Conservation (phyloP, 495 filamentous ascomycete genomes). For the Neurospora sp. region DNA sequence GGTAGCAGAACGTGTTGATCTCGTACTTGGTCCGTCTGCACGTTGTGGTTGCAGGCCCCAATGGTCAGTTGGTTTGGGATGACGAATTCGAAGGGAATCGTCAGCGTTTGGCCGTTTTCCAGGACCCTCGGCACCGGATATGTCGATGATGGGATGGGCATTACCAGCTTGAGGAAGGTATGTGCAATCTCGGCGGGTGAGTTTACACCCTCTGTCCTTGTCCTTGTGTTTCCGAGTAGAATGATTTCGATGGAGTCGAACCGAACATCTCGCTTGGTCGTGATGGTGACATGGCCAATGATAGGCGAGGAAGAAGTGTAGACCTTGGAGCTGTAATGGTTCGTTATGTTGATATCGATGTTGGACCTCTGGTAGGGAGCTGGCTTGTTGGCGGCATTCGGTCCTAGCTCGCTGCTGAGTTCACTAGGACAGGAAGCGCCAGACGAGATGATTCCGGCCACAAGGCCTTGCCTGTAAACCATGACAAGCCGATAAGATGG, state of each 20-base stretch:
- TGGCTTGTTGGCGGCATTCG: not conserved
- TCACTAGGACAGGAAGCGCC: constrained; percentile 3
- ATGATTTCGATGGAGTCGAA: constrained; percentile 79
- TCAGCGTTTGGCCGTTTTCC: constrained; percentile 43
- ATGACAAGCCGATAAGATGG: not conserved
- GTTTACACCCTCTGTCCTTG: constrained; percentile 31
- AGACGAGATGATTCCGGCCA: not conserved
- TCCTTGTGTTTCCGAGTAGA: constrained; percentile 55
- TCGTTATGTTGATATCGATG: constrained; percentile 35
- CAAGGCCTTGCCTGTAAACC: not conserved
- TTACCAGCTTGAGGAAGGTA: constrained; percentile 69
- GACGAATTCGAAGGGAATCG: constrained; percentile 79
- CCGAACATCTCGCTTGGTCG: constrained; percentile 48
- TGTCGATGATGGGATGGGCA: constrained; percentile 59
- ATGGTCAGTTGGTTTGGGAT: constrained; percentile 64
- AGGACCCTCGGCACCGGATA: constrained; percentile 64
- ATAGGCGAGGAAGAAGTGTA: constrained; percentile 41
- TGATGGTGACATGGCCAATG: constrained; percentile 43
- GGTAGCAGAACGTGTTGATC: constrained; percentile 70
- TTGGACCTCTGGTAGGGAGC: constrained; percentile 20
- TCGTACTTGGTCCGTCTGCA: constrained; percentile 46
- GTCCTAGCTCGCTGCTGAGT: not conserved
- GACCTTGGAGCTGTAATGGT: constrained; percentile 36
- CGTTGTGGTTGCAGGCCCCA: constrained; percentile 38
- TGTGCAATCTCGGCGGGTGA: constrained; percentile 36